Conservation (phyloP, 805 yeast genomes). For the Pichia ethanolica region DNA sequence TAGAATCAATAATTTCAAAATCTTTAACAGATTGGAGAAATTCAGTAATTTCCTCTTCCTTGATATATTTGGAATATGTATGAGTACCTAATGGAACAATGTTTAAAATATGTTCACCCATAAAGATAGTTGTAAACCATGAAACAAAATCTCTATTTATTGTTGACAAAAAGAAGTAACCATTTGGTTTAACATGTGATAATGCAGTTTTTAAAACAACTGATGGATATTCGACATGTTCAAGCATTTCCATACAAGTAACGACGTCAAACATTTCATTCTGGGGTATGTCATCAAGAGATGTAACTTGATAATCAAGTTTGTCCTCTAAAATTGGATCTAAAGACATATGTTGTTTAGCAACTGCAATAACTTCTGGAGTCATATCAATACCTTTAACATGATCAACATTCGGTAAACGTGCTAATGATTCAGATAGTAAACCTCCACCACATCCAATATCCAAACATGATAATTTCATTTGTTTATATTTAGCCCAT, state of each 20-base stretch:
- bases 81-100: constrained; percentile 95
- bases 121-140: constrained; percentile 86
- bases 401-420: constrained; percentile 51
- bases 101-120: constrained; percentile 73
- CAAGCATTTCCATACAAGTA: constrained; percentile 90
- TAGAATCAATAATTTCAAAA: constrained; percentile 55
- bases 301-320: constrained; percentile 49
- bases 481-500: constrained; percentile 28
- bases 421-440: constrained; percentile 76
- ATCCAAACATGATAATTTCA: constrained; percentile 58
- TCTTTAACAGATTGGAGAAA: constrained; percentile 46
- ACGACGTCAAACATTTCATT: constrained; percentile 60
- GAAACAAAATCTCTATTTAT: constrained; percentile 82
- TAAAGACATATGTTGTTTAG: constrained; percentile 52
- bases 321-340: constrained; percentile 54
- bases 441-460: constrained; percentile 99
- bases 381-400: constrained; percentile 87
- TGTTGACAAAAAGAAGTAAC: constrained; percentile 81
- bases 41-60: constrained; percentile 59
- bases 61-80: constrained; percentile 76
- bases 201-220: constrained; percentile 65
- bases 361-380: constrained; percentile 73
- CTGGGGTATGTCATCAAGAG: constrained; percentile 50
- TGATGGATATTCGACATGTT: constrained; percentile 85
- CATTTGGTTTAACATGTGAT: constrained; percentile 64